Evolutionary conservation across 2,329 filamentous ascomycete species (phyloP).

Genomic region (Truncatella angustata): DNA sequence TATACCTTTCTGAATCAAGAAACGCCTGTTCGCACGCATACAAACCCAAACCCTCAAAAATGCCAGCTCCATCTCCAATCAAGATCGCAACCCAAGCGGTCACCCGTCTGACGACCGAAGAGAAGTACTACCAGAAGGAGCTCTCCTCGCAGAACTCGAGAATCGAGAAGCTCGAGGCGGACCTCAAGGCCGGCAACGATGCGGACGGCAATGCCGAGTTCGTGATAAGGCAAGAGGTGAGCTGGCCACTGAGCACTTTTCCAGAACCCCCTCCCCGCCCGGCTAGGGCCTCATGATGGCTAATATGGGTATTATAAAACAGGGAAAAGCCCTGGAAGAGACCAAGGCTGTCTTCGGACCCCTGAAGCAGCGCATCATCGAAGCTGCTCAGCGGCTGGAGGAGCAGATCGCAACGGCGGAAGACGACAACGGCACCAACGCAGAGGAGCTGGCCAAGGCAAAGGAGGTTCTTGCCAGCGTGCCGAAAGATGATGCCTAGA

Average conservation of each 20-base stretch:
- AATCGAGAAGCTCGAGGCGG: slow-evolving; percentile 65
- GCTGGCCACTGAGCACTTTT: too few species aligned
- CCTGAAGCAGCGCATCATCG: slow-evolving; percentile 67
- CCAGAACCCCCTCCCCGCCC: too few species aligned
- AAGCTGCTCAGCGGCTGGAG: slow-evolving; percentile 72
- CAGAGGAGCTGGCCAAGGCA: slow-evolving; percentile 54
- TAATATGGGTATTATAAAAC: slow-evolving; percentile 1
- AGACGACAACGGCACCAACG: slow-evolving; percentile 40
- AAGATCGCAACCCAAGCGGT: slow-evolving; percentile 78
- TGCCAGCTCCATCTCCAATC: slow-evolving; percentile 76
- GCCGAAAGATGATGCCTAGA: slow-evolving; percentile 7
- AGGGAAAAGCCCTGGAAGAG: slow-evolving; percentile 82
- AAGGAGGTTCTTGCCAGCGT: slow-evolving; percentile 37
- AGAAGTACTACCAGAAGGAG: slow-evolving; percentile 86
- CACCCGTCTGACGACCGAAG: slow-evolving; percentile 84
- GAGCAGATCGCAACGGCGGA: slow-evolving; percentile 68
- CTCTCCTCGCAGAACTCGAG: slow-evolving; percentile 71
- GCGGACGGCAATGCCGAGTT: slow-evolving; percentile 75
- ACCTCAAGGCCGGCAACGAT: slow-evolving; percentile 49
- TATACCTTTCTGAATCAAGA: not conserved
- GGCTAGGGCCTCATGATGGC: not conserved
- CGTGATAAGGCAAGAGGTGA: slow-evolving; percentile 82
- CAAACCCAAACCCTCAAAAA: slow-evolving; percentile 39
- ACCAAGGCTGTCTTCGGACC: slow-evolving; percentile 79
- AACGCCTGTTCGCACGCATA: not conserved